Conservation (phyloP, 2,329 filamentous ascomycete genomes). For the Aspergillus candidus region DNA sequence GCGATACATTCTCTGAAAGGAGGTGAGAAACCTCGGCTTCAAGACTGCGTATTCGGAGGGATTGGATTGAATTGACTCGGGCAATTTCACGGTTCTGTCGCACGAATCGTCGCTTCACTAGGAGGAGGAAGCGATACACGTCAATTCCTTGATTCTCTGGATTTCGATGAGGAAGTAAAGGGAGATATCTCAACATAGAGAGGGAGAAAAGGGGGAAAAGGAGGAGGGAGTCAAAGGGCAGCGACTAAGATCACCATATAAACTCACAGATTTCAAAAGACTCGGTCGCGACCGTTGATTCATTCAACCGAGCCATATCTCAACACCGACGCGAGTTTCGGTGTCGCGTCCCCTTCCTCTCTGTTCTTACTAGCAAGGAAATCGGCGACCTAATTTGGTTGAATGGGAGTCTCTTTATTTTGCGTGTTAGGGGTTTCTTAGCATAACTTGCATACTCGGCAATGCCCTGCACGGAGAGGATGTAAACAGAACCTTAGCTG, state of each 20-base stretch:
- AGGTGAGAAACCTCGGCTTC: constrained; percentile 58
- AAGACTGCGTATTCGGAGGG: constrained; percentile 56
- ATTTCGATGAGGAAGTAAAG: background rate
- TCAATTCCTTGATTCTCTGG: background rate
- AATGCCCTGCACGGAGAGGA: background rate
- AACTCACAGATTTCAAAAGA: constrained; percentile 45
- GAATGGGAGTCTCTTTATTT: no score
- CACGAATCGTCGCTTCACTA: constrained; percentile 60
- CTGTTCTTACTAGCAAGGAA: background rate
- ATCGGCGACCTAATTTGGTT: background rate
- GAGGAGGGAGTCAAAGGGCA: background rate
- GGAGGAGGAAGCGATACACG: background rate
- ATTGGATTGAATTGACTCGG: constrained; percentile 58
- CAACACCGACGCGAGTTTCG: constrained; percentile 7
- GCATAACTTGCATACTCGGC: no score
- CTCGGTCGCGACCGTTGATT: constrained; percentile 39
- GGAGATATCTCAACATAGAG: background rate
- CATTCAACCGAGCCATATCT: constrained; percentile 46
- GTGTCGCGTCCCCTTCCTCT: background rate
- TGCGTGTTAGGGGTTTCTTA: no score
- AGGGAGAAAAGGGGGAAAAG: background rate
- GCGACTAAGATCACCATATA: background rate
- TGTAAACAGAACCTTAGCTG: constrained; percentile 11
- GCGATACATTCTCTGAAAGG: constrained; percentile 54
- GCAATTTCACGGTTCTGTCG: constrained; percentile 63